Conservation (phyloP, 2,329 filamentous ascomycete species). For the Aspergillus neoniger region DNA sequence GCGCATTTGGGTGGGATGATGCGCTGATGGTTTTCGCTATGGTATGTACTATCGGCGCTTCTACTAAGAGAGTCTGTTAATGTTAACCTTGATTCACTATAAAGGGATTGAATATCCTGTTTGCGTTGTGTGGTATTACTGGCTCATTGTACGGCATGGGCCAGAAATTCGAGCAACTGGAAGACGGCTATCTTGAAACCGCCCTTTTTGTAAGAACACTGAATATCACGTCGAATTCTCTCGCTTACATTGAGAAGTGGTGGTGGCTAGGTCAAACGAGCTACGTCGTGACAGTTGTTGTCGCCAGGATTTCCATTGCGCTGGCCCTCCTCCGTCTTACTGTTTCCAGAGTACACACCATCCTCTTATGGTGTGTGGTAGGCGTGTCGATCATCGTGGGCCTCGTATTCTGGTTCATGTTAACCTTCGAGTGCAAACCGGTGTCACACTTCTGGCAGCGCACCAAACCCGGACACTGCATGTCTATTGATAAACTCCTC, state of each 20-base stretch:
- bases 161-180: constrained; percentile 25
- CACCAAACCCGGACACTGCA: constrained; percentile 18
- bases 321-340: constrained; percentile 58
- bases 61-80: background rate
- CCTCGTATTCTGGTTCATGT: constrained; percentile 52
- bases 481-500: constrained; percentile 19
- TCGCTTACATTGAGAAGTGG: constrained; percentile 27
- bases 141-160: constrained; percentile 38
- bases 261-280: constrained; percentile 61
- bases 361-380: constrained; percentile 52
- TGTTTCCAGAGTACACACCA: constrained; percentile 47
- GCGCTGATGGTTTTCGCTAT: constrained; percentile 39
- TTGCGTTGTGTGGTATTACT: constrained; percentile 37
- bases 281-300: constrained; percentile 52
- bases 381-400: constrained; percentile 49
- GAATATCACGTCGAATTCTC: background rate
- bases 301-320: constrained; percentile 55
- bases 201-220: constrained; percentile 36
- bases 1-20: constrained; percentile 44
- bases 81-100: constrained; percentile 12
- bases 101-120: constrained; percentile 35
- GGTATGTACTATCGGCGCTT: constrained; percentile 27
- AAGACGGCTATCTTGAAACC: constrained; percentile 28
- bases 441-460: constrained; percentile 54
- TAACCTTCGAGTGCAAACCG: constrained; percentile 57